Conservation (phyloP, 768 basidiomycete species). For the Collybia nuda region DNA sequence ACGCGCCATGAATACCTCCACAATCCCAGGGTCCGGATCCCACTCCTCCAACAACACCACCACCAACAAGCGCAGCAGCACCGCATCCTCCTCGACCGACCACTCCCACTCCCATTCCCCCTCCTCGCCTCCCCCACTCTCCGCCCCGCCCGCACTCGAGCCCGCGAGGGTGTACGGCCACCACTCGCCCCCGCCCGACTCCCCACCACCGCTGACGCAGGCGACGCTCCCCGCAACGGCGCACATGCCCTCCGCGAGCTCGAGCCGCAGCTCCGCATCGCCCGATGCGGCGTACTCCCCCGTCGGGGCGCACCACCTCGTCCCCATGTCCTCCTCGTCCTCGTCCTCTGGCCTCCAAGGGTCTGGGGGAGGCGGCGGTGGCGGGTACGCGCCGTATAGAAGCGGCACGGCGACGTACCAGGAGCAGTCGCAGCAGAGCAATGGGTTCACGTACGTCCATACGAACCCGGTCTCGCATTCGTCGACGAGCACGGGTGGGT, state of each 20-base stretch:
- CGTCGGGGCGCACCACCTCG: conserved; percentile 22
- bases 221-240: conserved; percentile 47
- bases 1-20: conserved; percentile 30
- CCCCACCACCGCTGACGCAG: conserved; percentile 53
- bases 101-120: no score
- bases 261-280: conserved; percentile 45
- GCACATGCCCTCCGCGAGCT: conserved; percentile 31
- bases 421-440: conserved; percentile 37
- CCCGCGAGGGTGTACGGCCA: conserved; percentile 36
- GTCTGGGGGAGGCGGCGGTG: conserved; percentile 11
- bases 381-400: conserved; percentile 34
- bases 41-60: no score
- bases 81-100: conserved; percentile 24
- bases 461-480: conserved; percentile 31
- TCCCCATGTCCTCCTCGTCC: conserved; percentile 24
- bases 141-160: conserved; percentile 45
- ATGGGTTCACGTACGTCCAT: conserved; percentile 36
- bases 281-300: conserved; percentile 42
- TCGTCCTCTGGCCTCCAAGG: no score
- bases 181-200: conserved; percentile 48
- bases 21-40: conserved; percentile 25
- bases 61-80: conserved; percentile 24
- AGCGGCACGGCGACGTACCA: conserved; percentile 44
- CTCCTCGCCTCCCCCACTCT: conserved; percentile 27
- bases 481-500: conserved; percentile 19